Evolutionary conservation across 805 yeast species (phyloP), one percentile per base, ranked within the genome.

Genomic region (Pichia cephalocereana): DNA sequence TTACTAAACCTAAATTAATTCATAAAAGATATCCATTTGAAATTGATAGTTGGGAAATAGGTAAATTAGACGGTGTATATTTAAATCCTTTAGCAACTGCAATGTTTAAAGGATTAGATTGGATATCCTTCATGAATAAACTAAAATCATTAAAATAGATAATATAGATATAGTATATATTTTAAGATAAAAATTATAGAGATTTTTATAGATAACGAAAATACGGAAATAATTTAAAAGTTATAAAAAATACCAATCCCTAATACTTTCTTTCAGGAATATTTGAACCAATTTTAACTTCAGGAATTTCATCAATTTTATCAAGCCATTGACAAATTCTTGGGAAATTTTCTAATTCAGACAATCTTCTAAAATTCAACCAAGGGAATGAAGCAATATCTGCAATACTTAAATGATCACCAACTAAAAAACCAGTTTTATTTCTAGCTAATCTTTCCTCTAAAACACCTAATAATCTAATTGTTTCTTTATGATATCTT

Each of bases 321-420:
- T 67, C 69, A 38, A 65, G 45, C 79, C 79, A 76, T 41, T 65
- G 60, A 26, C 64, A 51, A 18, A 73, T 56, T 30, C 57, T 52
- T 40, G 78, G 78, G 57, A 59, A 76, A 34, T 69, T 60, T 1
- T 56, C 54, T 23, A 68, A 28, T 19, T 47, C 50, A 9, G 52
- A 48, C 34, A 37, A 31, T 18, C 41, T 3, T n/a, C 41, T 50
- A 11, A 47, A 47, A 12, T 44, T 43, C 30, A 72, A 65, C 84
- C 83, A 79, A 3, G 77, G 70, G 51, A 63, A 69, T 6, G 70
- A 60, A 11, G 70, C 69, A 41, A 79, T 61, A 61, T 83, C 91
- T 6, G 85, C 85, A 53, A 78, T 71, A 14, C 80, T 68, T 44
- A 80, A 57, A 45, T 74, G 77, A 52, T 76, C 76, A 41, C 86